Evolutionary conservation across 2,329 filamentous ascomycete species (phyloP).

Genomic region (Xylariaceae sp.): DNA sequence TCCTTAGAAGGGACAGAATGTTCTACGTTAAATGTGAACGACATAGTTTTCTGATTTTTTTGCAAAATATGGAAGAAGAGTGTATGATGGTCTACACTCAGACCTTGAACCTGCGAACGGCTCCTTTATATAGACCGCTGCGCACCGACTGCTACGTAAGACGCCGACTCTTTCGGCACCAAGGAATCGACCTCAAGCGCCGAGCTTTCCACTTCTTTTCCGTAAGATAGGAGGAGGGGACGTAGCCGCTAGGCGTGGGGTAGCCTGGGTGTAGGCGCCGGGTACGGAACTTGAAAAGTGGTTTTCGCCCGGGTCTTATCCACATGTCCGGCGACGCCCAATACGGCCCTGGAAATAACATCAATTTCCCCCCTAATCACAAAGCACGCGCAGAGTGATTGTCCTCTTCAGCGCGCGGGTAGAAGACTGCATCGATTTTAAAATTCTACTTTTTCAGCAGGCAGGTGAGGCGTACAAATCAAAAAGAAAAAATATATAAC

Average conservation of each 20-base stretch:
- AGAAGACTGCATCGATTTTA: not conserved
- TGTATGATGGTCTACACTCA: no score
- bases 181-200: no score
- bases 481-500: not conserved
- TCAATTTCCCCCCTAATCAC: not conserved
- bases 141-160: not conserved
- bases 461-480: not conserved
- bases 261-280: not conserved
- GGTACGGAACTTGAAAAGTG: not conserved
- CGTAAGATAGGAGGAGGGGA: no score
- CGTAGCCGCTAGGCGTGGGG: no score
- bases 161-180: not conserved
- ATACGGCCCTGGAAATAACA: not conserved
- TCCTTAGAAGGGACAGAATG: not conserved
- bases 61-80: not conserved
- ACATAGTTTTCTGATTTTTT: not conserved
- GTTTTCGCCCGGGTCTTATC: not conserved
- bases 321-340: not conserved
- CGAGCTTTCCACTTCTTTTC: no score
- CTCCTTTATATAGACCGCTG: not conserved
- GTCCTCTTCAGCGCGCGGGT: not conserved
- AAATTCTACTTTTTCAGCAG: not conserved
- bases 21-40: not conserved
- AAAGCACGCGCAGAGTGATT: not conserved
- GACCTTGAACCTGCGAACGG: not conserved